A percentile compares a stretch with the other conserved stretches of the same genome.
Conservation (phyloP, 2,329 filamentous ascomycete species). For the Bretziella fagacearum region DNA sequence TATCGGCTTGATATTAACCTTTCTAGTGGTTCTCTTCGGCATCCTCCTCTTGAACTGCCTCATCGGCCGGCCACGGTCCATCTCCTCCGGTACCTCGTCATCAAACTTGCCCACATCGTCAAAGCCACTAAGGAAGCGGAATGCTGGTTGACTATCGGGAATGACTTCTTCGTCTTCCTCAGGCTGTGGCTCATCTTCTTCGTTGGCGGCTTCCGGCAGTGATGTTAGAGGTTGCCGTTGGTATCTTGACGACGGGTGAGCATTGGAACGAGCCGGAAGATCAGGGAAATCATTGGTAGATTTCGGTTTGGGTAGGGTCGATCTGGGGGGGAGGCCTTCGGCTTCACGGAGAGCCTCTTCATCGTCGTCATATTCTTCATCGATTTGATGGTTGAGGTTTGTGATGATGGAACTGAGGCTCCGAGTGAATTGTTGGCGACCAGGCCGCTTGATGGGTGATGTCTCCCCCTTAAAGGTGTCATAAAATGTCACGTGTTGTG, state of each 20-base stretch:
- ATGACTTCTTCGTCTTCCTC: slow-evolving; percentile 19
- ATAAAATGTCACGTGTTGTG: slow-evolving; percentile 2
- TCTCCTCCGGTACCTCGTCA: slow-evolving; percentile 35
- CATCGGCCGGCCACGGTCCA: slow-evolving; percentile 40
- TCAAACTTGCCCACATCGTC: slow-evolving; percentile 46
- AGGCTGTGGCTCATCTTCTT: background rate
- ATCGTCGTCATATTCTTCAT: slow-evolving; percentile 54
- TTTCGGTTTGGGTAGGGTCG: background rate
- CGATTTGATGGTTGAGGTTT: slow-evolving; percentile 50
- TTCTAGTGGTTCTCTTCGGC: slow-evolving; percentile 59
- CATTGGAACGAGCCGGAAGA: slow-evolving; percentile 1
- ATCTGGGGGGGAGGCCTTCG: slow-evolving; percentile 27
- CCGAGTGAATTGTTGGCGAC: slow-evolving; percentile 44
- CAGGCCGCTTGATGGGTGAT: slow-evolving; percentile 23
- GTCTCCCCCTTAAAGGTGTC: background rate
- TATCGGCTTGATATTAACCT: slow-evolving; percentile 45
- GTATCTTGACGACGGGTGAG: slow-evolving; percentile 7
- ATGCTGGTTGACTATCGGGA: slow-evolving; percentile 28
- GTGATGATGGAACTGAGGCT: slow-evolving; percentile 61
- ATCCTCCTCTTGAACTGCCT: slow-evolving; percentile 68
- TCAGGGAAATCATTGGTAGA: slow-evolving; percentile 20
- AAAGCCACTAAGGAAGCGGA: slow-evolving; percentile 39
- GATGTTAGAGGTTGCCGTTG: too few relatives aligned
- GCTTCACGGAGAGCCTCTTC: slow-evolving; percentile 56
- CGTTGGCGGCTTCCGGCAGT: slow-evolving; percentile 14